Evolutionary conservation across 768 basidiomycete species (phyloP), one percentile per base, ranked within the genome.

Genomic region (Tubosaeta brunneosetosa): DNA sequence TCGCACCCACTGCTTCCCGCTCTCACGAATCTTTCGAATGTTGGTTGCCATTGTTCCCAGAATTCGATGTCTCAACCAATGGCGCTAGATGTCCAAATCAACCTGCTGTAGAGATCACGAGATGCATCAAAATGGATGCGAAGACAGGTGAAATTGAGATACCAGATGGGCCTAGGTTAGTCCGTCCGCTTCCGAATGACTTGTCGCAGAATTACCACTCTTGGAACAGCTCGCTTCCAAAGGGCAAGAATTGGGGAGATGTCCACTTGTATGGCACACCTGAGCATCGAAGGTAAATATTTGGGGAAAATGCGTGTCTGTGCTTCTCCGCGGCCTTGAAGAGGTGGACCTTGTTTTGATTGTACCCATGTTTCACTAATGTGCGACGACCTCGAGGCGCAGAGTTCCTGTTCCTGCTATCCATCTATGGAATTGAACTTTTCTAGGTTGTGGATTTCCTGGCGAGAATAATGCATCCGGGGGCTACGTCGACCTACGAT

Each of bases 1-100:
- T 25, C 59, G 66, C 8, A 57, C 81, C 43, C 77, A 81, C 34
- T 93, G 90, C 64, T 83, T 80, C 63, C 91, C 89, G 6, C 69
- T 93, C 42, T 80, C 85, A 27, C 81, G 91, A 14, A 74, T 92
- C 26, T 88, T 94, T 61, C 74, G 76, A 66, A 71, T 88, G 90
- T 88, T 61, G 69, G 82, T 68, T 8, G 9, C 25, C 38, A 25
- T 36, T 42, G 14, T 38, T 27, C 62, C 58, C 9, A 10, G 29
- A 13, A 17, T 33, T 34, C 32, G 16, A 46, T 17, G 25, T 29
- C 54, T 63, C 40, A 61, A 52, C 26, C 13, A 9, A 34, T 42
- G 38, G 38, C 17, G 22, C 51, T 58, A 92, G 91, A 57, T 92
- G 91, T 65, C 74, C 77, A 44, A 76, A 77, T 19, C 68, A 71